A percentile compares a stretch with the other conserved stretches of the same genome.
Conservation (phyloP, 306 rosid species). For the Vigna trinervia region DNA sequence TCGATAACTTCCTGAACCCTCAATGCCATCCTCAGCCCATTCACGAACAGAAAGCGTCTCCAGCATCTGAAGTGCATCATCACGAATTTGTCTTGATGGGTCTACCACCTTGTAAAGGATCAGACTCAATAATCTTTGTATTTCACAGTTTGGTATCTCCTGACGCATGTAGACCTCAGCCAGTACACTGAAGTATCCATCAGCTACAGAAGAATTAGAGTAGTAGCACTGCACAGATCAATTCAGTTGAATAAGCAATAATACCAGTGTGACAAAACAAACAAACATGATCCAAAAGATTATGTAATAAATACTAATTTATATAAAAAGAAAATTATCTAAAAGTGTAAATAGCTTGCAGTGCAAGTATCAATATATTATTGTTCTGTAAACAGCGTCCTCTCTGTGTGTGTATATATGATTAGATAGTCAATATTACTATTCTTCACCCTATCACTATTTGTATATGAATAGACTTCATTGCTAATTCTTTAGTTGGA, state of each 20-base stretch:
- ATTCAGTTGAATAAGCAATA: slow-evolving; percentile 40
- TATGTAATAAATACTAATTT: too few relatives aligned
- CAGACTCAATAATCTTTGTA: slow-evolving; percentile 93
- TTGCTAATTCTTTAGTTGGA: slow-evolving; percentile 23
- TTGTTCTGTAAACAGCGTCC: too few relatives aligned
- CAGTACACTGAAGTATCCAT: slow-evolving; percentile 98
- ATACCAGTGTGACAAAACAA: slow-evolving; percentile 27
- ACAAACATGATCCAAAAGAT: slow-evolving; percentile 21
- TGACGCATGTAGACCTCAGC: slow-evolving; percentile 99
- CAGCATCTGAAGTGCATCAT: slow-evolving; percentile 99
- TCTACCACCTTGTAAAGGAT: slow-evolving; percentile 99
- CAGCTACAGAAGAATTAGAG: slow-evolving; percentile 98
- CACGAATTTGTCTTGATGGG: slow-evolving; percentile 98
- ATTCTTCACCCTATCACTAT: too few relatives aligned
- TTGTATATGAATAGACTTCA: slow-evolving; percentile 14
- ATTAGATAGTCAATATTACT: too few relatives aligned
- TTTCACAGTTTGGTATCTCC: slow-evolving; percentile 98
- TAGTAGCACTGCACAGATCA: slow-evolving; percentile 78
- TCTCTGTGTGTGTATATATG: too few relatives aligned
- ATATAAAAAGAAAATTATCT: too few relatives aligned
- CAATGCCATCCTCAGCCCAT: slow-evolving; percentile 99
- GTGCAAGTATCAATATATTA: too few relatives aligned
- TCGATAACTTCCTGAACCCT: slow-evolving; percentile 94
- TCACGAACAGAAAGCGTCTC: slow-evolving; percentile 98
- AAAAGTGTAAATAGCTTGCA: too few relatives aligned